Percentiles rank a stretch among this genome's conserved stretches.
Evolutionary conservation across 2,329 filamentous ascomycete genomes (phyloP).

Genomic region (Aspergillus aculeatus): DNA sequence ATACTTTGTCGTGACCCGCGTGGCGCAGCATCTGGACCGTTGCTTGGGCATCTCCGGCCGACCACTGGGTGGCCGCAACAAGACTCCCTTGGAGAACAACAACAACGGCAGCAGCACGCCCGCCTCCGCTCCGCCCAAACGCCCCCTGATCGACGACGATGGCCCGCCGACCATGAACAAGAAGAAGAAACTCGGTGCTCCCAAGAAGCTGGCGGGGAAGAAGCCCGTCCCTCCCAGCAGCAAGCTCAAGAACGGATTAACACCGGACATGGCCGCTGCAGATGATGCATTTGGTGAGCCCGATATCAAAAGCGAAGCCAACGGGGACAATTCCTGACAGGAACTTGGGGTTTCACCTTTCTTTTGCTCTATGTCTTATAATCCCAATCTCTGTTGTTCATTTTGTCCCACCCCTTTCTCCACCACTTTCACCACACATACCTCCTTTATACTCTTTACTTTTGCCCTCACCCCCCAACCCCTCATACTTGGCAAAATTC

Average conservation of each 20-base stretch:
- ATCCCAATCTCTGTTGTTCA: not conserved
- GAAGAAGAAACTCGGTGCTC: conserved; percentile 49
- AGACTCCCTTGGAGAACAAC: conserved; percentile 47
- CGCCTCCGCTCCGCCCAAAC: conserved; percentile 36
- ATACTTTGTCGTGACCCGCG: conserved; percentile 60
- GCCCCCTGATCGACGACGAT: conserved; percentile 42
- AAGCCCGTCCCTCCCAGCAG: conserved; percentile 39
- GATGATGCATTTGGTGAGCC: conserved; percentile 29
- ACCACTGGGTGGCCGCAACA: conserved; percentile 45
- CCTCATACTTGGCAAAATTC: not conserved
- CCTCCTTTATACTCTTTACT: not conserved
- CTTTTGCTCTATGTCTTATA: not conserved
- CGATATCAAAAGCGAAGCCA: conserved; percentile 37
- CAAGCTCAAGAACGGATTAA: conserved; percentile 45
- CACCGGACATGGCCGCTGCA: conserved; percentile 32
- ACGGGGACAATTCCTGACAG: conserved; percentile 27
- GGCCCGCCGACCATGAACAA: conserved; percentile 47
- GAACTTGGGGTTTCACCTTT: no score
- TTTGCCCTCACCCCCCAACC: not conserved
- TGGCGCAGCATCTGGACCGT: conserved; percentile 61
- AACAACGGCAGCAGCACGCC: conserved; percentile 39
- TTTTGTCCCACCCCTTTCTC: not conserved
- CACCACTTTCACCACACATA: not conserved
- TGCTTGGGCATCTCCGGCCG: conserved; percentile 59
- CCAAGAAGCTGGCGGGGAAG: conserved; percentile 37